A percentile compares a stretch with the other conserved stretches of the same genome.
Evolutionary conservation across 352 stramenopile species (phyloP).

Genomic region (Phytophthora kernoviae): DNA sequence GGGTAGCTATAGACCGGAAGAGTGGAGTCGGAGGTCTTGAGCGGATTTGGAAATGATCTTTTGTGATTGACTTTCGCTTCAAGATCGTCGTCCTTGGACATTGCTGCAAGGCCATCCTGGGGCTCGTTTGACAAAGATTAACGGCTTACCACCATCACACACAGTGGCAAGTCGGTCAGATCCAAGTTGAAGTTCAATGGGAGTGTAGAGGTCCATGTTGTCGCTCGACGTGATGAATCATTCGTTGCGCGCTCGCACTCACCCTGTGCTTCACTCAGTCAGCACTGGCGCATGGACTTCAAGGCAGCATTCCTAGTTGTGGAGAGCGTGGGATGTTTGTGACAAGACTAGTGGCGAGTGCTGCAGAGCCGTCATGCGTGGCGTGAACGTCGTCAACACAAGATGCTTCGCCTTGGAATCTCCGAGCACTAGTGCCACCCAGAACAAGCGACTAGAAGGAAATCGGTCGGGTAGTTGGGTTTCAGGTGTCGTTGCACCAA

Average conservation of each 20-base stretch:
- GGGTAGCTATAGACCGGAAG: slow-evolving; percentile 4
- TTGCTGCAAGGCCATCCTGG: background rate
- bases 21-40: slow-evolving; percentile 14
- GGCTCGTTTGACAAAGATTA: slow-evolving; percentile 37
- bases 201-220: slow-evolving; percentile 24
- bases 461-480: too few species aligned
- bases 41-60: slow-evolving; percentile 32
- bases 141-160: slow-evolving; percentile 26
- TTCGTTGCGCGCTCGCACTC: too few species aligned
- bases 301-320: too few species aligned
- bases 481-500: too few species aligned
- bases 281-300: too few species aligned
- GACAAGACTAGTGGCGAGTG: background rate
- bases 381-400: background rate
- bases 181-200: slow-evolving; percentile 39
- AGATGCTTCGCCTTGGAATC: too few species aligned
- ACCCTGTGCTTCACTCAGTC: too few species aligned
- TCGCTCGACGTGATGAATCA: background rate
- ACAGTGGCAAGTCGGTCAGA: slow-evolving; percentile 19
- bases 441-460: too few species aligned
- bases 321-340: slow-evolving; percentile 2
- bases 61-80: background rate
- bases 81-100: slow-evolving; percentile 4
- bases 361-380: background rate
- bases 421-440: too few species aligned